These are phyloP conservation scores for Lachnellula cervina DNA, from an alignment of 2,329 filamentous ascomycete genomes.

Conservation along the genomic window DNA sequence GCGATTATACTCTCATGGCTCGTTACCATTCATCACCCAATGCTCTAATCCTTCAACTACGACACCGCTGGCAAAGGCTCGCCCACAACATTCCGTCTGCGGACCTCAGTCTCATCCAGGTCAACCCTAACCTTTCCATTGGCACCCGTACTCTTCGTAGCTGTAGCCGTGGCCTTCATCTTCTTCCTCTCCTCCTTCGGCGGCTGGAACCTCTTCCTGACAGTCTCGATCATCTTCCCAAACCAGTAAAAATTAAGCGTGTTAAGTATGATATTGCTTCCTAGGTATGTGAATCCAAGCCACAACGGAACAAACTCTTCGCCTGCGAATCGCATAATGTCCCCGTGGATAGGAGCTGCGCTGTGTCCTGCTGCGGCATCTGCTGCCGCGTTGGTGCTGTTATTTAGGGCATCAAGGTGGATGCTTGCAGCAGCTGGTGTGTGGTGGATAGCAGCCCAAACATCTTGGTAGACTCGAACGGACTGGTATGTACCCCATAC, in stretches of 20 bases:
- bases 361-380: slow-evolving; percentile 30
- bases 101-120: slow-evolving; percentile 29
- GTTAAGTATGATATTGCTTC: slow-evolving; percentile 68
- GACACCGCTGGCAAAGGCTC: slow-evolving; percentile 19
- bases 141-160: slow-evolving; percentile 24
- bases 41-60: slow-evolving; percentile 7
- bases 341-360: slow-evolving; percentile 26
- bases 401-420: slow-evolving; percentile 31
- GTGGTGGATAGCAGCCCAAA: slow-evolving; percentile 54
- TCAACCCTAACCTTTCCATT: slow-evolving; percentile 27
- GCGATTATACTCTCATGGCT: background rate
- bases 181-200: slow-evolving; percentile 33
- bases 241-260: slow-evolving; percentile 82
- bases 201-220: slow-evolving; percentile 69
- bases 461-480: slow-evolving; percentile 63
- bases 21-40: background rate
- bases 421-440: slow-evolving; percentile 32
- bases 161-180: slow-evolving; percentile 26
- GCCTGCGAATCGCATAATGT: slow-evolving; percentile 47
- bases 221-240: slow-evolving; percentile 76
- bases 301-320: slow-evolving; percentile 59
- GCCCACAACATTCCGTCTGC: slow-evolving; percentile 25
- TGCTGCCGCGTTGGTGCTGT: slow-evolving; percentile 32
- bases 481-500: slow-evolving; percentile 74
- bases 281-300: slow-evolving; percentile 64